These are phyloP conservation scores for Trichoderma harzianum DNA, from an alignment of 2,329 filamentous ascomycete genomes.

Conservation along the genomic window DNA sequence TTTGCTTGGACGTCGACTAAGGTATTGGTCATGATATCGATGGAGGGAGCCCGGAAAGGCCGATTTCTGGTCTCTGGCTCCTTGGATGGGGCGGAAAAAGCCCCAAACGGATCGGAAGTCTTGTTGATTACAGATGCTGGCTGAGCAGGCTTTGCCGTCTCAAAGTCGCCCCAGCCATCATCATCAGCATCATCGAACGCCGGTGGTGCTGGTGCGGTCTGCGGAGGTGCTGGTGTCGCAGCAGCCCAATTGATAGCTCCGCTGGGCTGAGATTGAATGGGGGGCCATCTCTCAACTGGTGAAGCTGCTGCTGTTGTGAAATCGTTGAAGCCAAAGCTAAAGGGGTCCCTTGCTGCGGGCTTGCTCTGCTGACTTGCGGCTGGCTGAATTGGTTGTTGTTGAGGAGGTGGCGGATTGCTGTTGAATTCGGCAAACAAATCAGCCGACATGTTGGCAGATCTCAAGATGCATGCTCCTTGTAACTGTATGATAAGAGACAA, in stretches of 20 bases:
- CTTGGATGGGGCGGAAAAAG: background rate
- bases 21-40: constrained; percentile 54
- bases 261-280: constrained; percentile 27
- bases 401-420: constrained; percentile 29
- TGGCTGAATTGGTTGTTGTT: constrained; percentile 18
- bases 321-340: constrained; percentile 25
- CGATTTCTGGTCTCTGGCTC: constrained; percentile 22
- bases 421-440: constrained; percentile 61
- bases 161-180: constrained; percentile 66
- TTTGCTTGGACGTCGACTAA: constrained; percentile 39
- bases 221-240: background rate
- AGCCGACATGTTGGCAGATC: constrained; percentile 51
- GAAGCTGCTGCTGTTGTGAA: constrained; percentile 19
- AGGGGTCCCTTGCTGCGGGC: constrained; percentile 27
- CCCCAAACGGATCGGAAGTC: background rate
- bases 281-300: constrained; percentile 32
- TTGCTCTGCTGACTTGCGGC: constrained; percentile 14
- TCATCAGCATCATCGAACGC: constrained; percentile 35
- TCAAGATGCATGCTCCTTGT: background rate
- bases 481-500: background rate
- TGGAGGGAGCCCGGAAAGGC: constrained; percentile 45
- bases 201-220: constrained; percentile 14
- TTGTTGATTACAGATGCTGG: constrained; percentile 12
- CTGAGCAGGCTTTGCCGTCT: constrained; percentile 45
- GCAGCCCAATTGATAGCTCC: constrained; percentile 23